A percentile compares a stretch with the other conserved stretches of the same genome.
These are phyloP conservation scores for Nemania serpens DNA, from an alignment of 2,329 filamentous ascomycete genomes.

Conservation along the genomic window DNA sequence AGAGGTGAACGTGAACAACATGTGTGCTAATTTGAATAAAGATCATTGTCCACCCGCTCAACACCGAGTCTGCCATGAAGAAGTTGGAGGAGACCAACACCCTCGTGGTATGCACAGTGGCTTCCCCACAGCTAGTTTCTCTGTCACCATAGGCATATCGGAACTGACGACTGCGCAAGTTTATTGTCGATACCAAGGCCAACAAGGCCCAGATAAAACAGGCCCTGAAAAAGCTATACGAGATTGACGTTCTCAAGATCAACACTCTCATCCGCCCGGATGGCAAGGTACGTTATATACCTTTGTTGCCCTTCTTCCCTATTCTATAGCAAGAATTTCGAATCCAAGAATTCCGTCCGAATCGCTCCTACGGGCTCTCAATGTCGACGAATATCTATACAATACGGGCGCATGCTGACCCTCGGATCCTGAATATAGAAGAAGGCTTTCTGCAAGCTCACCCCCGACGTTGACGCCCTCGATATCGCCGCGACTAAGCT, in stretches of 20 bases:
- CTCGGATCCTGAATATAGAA: constrained; percentile 52
- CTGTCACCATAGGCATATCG: neutral
- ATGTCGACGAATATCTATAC: constrained; percentile 21
- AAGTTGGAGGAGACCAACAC: constrained; percentile 99
- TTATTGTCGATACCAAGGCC: constrained; percentile 92
- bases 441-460: constrained; percentile 98
- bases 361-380: neutral
- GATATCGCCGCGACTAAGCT: constrained; percentile 99
- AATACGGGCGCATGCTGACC: constrained; percentile 22
- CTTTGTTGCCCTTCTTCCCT: neutral
- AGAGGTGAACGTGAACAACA: neutral
- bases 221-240: constrained; percentile 98
- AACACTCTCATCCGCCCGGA: constrained; percentile 87
- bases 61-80: constrained; percentile 99
- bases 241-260: constrained; percentile 97
- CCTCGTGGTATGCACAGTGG: constrained; percentile 50
- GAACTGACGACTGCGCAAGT: constrained; percentile 46
- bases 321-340: no score
- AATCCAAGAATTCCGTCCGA: neutral
- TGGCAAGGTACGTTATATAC: constrained; percentile 21
- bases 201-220: constrained; percentile 99
- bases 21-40: constrained; percentile 1
- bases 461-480: constrained; percentile 94
- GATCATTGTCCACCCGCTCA: constrained; percentile 96
- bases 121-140: neutral